These are phyloP conservation scores for Moesziomyces parantarcticus DNA, from an alignment of 1,284 basidiomycete genomes.

Conservation along the genomic window DNA sequence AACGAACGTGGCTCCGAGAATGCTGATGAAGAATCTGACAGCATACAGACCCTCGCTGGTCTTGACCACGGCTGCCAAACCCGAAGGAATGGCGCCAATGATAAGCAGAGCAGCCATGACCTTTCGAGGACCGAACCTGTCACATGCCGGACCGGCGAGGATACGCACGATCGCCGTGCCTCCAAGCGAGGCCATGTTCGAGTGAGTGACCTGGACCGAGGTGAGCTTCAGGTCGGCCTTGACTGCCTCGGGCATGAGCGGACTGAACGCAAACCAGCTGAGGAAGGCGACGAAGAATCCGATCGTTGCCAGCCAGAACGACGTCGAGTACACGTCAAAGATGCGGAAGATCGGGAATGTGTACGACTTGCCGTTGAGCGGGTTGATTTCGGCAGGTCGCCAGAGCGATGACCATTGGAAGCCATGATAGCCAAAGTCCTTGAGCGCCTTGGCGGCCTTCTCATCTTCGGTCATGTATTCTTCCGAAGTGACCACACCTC, in stretches of 20 bases:
- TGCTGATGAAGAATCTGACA: conserved; percentile 72
- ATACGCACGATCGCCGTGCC: conserved; percentile 73
- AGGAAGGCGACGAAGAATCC: conserved; percentile 71
- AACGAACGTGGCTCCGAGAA: conserved; percentile 75
- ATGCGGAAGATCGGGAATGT: conserved; percentile 74
- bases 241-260: conserved; percentile 75
- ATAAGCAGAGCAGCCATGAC: conserved; percentile 75
- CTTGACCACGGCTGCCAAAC: conserved; percentile 73
- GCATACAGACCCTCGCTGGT: conserved; percentile 71
- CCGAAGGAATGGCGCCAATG: conserved; percentile 76
- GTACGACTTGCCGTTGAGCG: conserved; percentile 73
- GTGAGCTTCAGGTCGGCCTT: conserved; percentile 73
- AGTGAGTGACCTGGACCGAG: conserved; percentile 72
- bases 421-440: conserved; percentile 40
- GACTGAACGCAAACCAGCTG: conserved; percentile 77
- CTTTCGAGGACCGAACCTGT: conserved; percentile 72
- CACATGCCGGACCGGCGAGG: conserved; percentile 74
- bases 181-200: conserved; percentile 74
- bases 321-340: conserved; percentile 72
- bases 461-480: conserved; percentile 57
- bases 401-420: conserved; percentile 66
- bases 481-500: conserved; percentile 46
- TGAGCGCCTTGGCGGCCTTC: conserved; percentile 31
- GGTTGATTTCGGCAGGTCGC: conserved; percentile 70
- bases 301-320: conserved; percentile 71